Evolutionary conservation across 192 early-diverging fungal genomes (phyloP).

Genomic region (Chytriomyces sp.): DNA sequence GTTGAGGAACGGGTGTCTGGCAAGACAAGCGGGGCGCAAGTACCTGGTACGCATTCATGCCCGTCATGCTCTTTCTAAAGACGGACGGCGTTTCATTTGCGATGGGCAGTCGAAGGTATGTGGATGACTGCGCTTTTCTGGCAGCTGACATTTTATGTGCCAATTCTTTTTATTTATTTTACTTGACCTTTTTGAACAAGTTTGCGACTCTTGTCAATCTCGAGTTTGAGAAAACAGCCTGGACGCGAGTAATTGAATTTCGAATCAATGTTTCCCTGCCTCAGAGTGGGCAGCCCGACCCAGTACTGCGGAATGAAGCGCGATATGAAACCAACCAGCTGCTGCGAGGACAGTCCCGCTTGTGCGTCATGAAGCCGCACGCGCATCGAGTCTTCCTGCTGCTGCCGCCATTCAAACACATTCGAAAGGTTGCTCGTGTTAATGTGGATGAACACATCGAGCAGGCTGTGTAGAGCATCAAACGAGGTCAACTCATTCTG

Average conservation of each 20-base stretch:
- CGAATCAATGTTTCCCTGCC: neutral
- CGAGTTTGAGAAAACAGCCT: neutral
- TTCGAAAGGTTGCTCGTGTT: constrained; percentile 61
- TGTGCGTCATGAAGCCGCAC: constrained; percentile 11
- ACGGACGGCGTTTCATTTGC: constrained; percentile 1
- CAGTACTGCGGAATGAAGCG: constrained; percentile 87
- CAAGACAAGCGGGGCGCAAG: neutral
- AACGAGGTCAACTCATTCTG: neutral
- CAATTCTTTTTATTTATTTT: neutral
- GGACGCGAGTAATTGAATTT: neutral
- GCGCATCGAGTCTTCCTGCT: constrained; percentile 80
- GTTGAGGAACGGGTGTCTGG: neutral
- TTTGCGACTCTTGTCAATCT: neutral
- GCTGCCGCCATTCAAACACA: constrained; percentile 84
- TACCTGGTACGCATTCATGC: constrained; percentile 21
- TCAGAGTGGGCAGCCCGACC: constrained; percentile 24
- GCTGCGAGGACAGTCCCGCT: constrained; percentile 71
- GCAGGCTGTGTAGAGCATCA: constrained; percentile 55
- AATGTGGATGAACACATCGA: constrained; percentile 82
- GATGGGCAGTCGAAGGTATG: neutral
- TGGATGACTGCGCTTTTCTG: neutral
- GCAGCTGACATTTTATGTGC: neutral
- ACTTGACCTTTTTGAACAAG: neutral
- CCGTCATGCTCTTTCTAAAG: constrained; percentile 17
- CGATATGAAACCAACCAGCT: constrained; percentile 83